Conservation (phyloP, 2,329 filamentous ascomycete species). For the Catunica adiposa region DNA sequence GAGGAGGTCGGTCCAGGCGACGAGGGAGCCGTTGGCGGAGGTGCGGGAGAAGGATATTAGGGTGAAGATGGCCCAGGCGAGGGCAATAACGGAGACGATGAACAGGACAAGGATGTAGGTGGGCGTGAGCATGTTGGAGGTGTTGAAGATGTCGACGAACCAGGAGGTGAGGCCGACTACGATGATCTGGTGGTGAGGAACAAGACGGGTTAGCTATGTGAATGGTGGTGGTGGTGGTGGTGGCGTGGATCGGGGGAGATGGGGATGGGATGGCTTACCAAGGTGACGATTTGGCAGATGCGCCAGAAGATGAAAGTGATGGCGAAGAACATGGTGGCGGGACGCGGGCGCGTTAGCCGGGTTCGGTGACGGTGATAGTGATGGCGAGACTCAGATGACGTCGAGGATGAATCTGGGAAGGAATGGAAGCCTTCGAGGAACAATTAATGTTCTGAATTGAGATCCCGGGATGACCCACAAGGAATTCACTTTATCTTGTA, state of each 20-base stretch:
- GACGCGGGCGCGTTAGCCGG: no score
- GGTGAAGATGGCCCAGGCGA: constrained; percentile 47
- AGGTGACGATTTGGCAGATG: constrained; percentile 43
- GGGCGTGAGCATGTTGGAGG: constrained; percentile 41
- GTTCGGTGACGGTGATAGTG: no score
- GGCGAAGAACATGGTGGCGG: constrained; percentile 39
- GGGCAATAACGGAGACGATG: constrained; percentile 47
- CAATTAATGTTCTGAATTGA: no score
- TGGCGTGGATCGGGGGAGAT: constrained; percentile 1
- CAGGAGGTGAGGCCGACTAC: constrained; percentile 50
- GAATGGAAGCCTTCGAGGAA: background rate
- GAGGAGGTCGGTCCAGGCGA: constrained; percentile 41
- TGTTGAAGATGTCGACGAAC: constrained; percentile 45
- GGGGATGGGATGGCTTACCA: constrained; percentile 29
- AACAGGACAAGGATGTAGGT: constrained; percentile 48
- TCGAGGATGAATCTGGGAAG: background rate
- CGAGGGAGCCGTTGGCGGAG: constrained; percentile 42
- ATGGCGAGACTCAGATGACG: no score
- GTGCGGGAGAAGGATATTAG: constrained; percentile 51
- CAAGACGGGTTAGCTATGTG: constrained; percentile 8
- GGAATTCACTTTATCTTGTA: no score
- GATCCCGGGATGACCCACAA: no score
- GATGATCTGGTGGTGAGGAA: constrained; percentile 34
- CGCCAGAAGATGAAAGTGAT: constrained; percentile 47
- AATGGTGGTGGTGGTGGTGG: background rate